Base-by-base conservation (phyloP, 2,329 filamentous ascomycete genomes). In the Botryotinia calthae region DNA sequence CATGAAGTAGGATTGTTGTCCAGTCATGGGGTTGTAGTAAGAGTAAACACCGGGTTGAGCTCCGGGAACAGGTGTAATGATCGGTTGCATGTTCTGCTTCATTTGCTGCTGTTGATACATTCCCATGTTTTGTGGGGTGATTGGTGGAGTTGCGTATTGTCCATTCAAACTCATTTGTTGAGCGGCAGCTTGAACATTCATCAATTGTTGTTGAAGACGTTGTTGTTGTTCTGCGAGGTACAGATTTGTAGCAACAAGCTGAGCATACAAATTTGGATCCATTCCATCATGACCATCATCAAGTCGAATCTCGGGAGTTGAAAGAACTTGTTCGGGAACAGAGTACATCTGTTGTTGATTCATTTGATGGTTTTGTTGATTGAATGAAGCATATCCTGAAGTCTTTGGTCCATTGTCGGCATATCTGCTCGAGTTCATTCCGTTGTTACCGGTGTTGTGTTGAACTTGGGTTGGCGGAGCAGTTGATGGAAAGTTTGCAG, bases 141-240 rank as follows among this genome's bases (percentile, higher is more conserved):
- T 84, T 2, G 86, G 83, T n/a, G 86, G 84, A 62, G 85, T 83
- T 59, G 82, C 79, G 75, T 84, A 87, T 78, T 86, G 85, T 75
- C 87, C 90, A 80, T 87, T 90, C 73, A 97, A 81, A 82, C 87
- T 94, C 83, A 97, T 92, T 82, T 95, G 92, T 83, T 94, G 92
- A 74, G 93, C 92, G 54, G 93, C 92, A 70, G 91, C 90, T 79
- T 95, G 96, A 37, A 98, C 90, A 76, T 86, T 93, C 77, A 94
- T 89, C 77, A 98, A 87, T 84, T 98, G 94, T 84, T 98, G 95
- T 84, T 98, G 95, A 70, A 98, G 89, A 76, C 93, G 92, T 84
- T 97, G 94, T 84, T 98, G 95, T 83, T 97, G 95, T 81, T 97
- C 94, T 58, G 94, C 94, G 68, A 99, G 87, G 80, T 97, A 97